Evolutionary conservation across 768 basidiomycete species (phyloP).

Genomic region (Leccinum obscurum): DNA sequence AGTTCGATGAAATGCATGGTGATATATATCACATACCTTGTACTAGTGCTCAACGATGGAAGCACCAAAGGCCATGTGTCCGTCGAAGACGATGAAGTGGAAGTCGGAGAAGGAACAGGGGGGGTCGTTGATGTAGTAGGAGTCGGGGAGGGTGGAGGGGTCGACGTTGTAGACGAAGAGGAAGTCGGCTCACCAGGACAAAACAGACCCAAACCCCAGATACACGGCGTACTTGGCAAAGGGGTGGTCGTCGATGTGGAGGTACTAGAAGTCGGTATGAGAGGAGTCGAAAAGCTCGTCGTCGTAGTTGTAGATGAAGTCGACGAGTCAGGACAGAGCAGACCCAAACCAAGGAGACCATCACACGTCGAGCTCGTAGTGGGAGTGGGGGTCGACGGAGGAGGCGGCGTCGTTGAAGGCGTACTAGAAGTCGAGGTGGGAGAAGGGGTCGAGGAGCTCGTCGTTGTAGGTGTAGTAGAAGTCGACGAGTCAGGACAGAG

Average conservation of each 20-base stretch:
- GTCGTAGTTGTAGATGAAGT: neutral
- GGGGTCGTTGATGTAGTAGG: neutral
- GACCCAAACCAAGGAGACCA: neutral
- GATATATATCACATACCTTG: slow-evolving; percentile 13
- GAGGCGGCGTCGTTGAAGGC: neutral
- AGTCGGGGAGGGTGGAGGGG: neutral
- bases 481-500: neutral
- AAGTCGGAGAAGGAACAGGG: neutral
- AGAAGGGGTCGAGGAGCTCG: neutral
- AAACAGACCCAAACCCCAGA: neutral
- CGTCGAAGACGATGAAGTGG: neutral
- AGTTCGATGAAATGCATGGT: neutral
- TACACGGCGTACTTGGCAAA: neutral
- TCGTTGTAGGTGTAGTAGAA: neutral
- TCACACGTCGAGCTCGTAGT: neutral
- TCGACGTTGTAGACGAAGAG: neutral
- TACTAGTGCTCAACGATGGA: neutral
- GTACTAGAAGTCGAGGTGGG: neutral
- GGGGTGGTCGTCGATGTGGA: neutral
- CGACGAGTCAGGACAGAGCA: neutral
- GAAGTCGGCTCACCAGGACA: neutral
- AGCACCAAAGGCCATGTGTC: neutral
- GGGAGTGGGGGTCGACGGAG: neutral
- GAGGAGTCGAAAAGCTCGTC: neutral
- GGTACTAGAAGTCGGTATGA: neutral